Evolutionary conservation across 1,284 basidiomycete species (phyloP).

Genomic region (Irpex sp.): DNA sequence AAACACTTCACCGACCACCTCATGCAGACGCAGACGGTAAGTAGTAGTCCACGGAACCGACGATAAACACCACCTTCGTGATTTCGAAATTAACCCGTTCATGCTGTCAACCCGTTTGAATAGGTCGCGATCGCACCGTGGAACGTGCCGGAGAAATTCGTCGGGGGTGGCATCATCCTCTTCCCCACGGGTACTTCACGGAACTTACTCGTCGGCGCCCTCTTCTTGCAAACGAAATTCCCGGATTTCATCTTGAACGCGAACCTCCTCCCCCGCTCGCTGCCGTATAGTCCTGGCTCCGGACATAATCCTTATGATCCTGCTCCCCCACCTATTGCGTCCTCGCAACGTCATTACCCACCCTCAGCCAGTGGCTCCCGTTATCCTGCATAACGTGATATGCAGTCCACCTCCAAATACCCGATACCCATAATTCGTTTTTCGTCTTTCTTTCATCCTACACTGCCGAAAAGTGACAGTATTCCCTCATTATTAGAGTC

Average conservation of each 20-base stretch:
- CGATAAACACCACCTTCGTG: background rate
- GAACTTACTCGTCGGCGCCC: slow-evolving; percentile 53
- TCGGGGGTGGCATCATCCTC: slow-evolving; percentile 54
- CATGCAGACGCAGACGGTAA: slow-evolving; percentile 49
- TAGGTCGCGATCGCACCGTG: slow-evolving; percentile 58
- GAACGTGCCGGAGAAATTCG: slow-evolving; percentile 38
- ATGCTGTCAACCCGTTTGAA: slow-evolving; percentile 1
- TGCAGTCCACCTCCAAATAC: background rate
- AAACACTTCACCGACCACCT: slow-evolving; percentile 49
- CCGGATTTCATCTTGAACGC: slow-evolving; percentile 43
- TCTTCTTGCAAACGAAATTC: slow-evolving; percentile 49
- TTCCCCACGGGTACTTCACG: slow-evolving; percentile 52
- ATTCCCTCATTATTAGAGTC: background rate
- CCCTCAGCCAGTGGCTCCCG: slow-evolving; percentile 6
- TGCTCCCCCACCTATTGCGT: slow-evolving; percentile 21
- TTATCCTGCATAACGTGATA: background rate
- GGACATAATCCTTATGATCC: slow-evolving; percentile 18
- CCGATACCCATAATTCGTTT: background rate
- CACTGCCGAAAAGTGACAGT: background rate
- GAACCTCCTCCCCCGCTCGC: slow-evolving; percentile 10
- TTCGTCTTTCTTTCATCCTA: background rate
- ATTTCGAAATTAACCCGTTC: background rate
- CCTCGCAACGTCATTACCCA: slow-evolving; percentile 20
- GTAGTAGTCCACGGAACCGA: slow-evolving; percentile 17
- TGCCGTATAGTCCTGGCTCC: slow-evolving; percentile 14